Percentiles rank a stretch among this genome's conserved stretches.
These are phyloP conservation scores for Blastocrithidia nonstop DNA, from an alignment of 208 protist genomes.

Conservation along the genomic window DNA sequence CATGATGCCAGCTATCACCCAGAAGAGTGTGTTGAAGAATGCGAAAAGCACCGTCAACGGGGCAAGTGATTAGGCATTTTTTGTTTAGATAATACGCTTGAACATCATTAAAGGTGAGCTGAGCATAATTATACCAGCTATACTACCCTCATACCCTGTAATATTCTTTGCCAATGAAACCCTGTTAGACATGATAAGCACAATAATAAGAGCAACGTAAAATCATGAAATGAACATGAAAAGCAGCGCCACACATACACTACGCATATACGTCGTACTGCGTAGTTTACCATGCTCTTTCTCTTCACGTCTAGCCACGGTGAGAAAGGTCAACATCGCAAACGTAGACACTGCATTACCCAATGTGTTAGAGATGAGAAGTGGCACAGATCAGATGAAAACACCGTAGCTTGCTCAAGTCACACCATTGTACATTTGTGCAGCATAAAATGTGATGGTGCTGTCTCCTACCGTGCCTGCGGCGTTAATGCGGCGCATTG, in stretches of 20 bases:
- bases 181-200: conserved; percentile 11
- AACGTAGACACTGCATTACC: conserved; percentile 43
- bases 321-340: conserved; percentile 34
- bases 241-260: conserved; percentile 15
- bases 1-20: conserved; percentile 32
- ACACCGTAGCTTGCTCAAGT: conserved; percentile 46
- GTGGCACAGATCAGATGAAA: conserved; percentile 13
- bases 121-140: conserved; percentile 32
- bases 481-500: conserved; percentile 24
- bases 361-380: conserved; percentile 28
- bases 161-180: conserved; percentile 8
- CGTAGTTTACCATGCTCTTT: conserved; percentile 18
- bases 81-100: conserved; percentile 29
- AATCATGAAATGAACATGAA: conserved; percentile 13
- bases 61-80: conserved; percentile 32
- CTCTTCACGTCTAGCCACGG: conserved; percentile 30
- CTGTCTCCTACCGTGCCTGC: conserved; percentile 25
- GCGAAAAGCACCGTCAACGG: conserved; percentile 35
- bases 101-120: conserved; percentile 26
- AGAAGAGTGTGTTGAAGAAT: conserved; percentile 36
- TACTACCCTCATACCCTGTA: conserved; percentile 26
- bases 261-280: conserved; percentile 34
- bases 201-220: conserved; percentile 15
- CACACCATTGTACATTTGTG: conserved; percentile 29
- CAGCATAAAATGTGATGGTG: conserved; percentile 41